Conservation (phyloP, 352 stramenopile species). For the Sclerospora graminicola region DNA sequence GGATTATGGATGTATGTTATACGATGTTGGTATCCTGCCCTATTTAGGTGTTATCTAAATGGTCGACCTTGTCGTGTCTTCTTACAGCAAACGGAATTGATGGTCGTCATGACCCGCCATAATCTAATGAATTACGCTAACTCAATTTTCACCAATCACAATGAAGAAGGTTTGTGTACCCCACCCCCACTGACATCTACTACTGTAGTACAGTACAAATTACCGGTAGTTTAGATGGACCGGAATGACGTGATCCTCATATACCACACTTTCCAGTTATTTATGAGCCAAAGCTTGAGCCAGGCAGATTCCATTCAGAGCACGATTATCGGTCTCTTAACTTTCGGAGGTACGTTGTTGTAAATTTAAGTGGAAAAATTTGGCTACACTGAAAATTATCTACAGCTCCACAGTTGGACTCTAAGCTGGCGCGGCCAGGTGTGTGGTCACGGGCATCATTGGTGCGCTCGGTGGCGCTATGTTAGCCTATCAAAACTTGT, state of each 20-base stretch:
- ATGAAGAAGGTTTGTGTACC: too few species aligned
- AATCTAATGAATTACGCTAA: too few species aligned
- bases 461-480: slow-evolving; percentile 45
- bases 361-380: neutral
- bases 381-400: neutral
- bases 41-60: too few species aligned
- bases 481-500: slow-evolving; percentile 73
- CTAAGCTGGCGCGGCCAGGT: slow-evolving; percentile 37
- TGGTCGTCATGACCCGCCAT: too few species aligned
- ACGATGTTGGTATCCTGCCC: too few species aligned
- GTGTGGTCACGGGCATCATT: slow-evolving; percentile 68
- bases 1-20: too few species aligned
- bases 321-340: slow-evolving; percentile 27
- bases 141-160: too few species aligned
- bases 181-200: too few species aligned
- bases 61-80: too few species aligned
- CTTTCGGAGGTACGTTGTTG: slow-evolving; percentile 46
- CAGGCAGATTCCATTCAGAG: slow-evolving; percentile 35
- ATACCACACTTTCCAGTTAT: slow-evolving; percentile 62
- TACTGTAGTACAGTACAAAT: too few species aligned
- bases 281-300: slow-evolving; percentile 51
- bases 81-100: too few species aligned
- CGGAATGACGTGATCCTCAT: slow-evolving; percentile 46
- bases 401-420: slow-evolving; percentile 48
- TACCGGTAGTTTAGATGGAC: slow-evolving; percentile 15